Base-by-base conservation (phyloP, 768 basidiomycete genomes). In the Harrya chromipes region DNA sequence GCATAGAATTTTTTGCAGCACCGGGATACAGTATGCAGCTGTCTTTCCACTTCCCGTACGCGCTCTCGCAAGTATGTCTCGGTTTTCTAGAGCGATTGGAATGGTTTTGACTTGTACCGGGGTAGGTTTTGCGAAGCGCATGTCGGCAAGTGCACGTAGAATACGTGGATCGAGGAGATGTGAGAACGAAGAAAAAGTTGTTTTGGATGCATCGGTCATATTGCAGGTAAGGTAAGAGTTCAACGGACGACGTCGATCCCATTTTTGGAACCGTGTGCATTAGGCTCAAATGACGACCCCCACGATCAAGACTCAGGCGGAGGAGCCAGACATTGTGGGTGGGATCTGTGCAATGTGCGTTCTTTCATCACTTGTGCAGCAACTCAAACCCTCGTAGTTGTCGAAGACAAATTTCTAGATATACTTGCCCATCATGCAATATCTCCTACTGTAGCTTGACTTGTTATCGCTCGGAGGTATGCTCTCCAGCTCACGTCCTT, bases 31-130 rank as follows among this genome's bases (percentile, higher is more conserved):
- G 66, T 99, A 99, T 3, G 97, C 93, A 4, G 89, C 91, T 0
- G 97, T 99, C 74, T 99, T 99, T 21, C 97, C 97, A 49, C 90
- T 94, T 16, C 97, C 97, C 4, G 97, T 99, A 27, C 91, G 81
- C 3, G 97, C 95, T 39, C 91, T 81, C 17, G 94, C 95, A 27
- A 99, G 82, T 46, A 99, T 88, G 67, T 99, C 97, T 29, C 78
- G 75, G 56, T 86, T 84, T 67, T 93, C 88, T 29, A 99, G 78
- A 1, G 94, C 92, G 16, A 95, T 78, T 1, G 95, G 94, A 41
- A 99, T 94, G 4, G 91, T 87, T 65, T 90, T 92, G 9, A 80
- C 79, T 67, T 99, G 97, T 16, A 99, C 87, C 26, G 90, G 79
- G 0, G 97, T 99, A 7, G 97, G 97, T 34, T 84, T 80, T 16